phyloP scores from a whole-genome alignment of 1,284 basidiomycete species.

The Phellopilus nigrolimitatus region DNA sequence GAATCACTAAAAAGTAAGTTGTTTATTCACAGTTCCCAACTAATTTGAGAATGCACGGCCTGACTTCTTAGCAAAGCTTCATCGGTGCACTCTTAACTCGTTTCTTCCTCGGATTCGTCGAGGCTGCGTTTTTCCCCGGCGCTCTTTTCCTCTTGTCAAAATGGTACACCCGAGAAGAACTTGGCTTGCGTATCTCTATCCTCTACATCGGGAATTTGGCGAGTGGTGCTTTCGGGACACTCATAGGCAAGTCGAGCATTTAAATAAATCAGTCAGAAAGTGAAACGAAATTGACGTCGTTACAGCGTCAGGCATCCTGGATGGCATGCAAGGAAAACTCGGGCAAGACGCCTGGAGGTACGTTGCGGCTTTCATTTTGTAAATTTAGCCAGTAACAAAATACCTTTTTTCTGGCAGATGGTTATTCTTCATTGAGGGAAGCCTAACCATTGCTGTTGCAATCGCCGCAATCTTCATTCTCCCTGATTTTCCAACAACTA shows the following conservation, averaged over 20 bases:
- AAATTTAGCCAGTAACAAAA: constrained; percentile 18
- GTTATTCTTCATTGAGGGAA: constrained; percentile 18
- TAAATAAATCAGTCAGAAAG: too few species aligned
- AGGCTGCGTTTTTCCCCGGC: constrained; percentile 26
- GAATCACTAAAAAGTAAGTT: too few species aligned
- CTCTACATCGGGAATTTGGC: constrained; percentile 45
- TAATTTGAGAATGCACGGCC: too few species aligned
- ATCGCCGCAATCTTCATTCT: constrained; percentile 31
- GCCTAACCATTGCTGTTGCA: constrained; percentile 13
- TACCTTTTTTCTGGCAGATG: constrained; percentile 25
- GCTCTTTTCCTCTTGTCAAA: constrained; percentile 25
- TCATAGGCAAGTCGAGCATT: too few species aligned
- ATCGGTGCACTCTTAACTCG: constrained; percentile 12
- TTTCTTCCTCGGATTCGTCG: constrained; percentile 51
- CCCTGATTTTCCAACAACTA: constrained; percentile 35
- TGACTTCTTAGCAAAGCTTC: constrained; percentile 31
- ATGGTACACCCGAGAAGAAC: constrained; percentile 24
- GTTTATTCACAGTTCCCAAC: too few species aligned
- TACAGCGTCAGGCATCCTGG: constrained; percentile 45
- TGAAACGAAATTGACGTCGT: too few species aligned
- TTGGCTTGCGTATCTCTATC: constrained; percentile 30
- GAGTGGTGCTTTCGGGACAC: constrained; percentile 47
- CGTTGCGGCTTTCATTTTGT: neutral
- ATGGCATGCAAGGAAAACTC: constrained; percentile 43
- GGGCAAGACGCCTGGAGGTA: constrained; percentile 40